Percentiles rank a stretch among this genome's conserved stretches.
These are phyloP conservation scores for Cudoniella acicularis DNA, from an alignment of 495 filamentous ascomycete genomes.

Conservation along the genomic window DNA sequence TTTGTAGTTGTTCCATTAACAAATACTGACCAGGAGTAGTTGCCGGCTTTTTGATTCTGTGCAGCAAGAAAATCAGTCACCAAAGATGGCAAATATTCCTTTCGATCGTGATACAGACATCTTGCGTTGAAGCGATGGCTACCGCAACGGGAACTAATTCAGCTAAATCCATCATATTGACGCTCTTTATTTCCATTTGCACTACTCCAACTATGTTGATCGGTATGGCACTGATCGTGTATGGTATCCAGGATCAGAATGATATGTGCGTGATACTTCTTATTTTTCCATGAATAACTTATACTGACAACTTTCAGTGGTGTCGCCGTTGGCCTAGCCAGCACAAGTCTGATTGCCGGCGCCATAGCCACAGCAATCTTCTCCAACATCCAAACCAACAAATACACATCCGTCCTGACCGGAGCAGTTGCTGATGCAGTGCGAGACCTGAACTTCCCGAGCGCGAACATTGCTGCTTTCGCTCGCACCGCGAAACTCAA, in stretches of 20 bases:
- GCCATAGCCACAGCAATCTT: constrained; percentile 33
- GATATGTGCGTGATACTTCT: background rate
- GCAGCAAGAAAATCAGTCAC: constrained; percentile 4
- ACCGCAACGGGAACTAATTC: background rate
- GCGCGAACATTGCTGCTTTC: background rate
- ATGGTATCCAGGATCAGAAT: background rate
- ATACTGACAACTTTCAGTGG: background rate
- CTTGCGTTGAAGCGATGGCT: constrained; percentile 11
- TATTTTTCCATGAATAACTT: background rate
- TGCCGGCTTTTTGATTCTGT: background rate
- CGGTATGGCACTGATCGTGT: background rate
- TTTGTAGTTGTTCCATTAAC: too few species aligned
- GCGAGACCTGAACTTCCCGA: background rate
- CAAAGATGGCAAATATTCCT: constrained; percentile 27
- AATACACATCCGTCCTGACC: background rate
- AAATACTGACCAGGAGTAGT: too few species aligned
- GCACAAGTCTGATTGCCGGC: constrained; percentile 8
- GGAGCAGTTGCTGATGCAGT: background rate
- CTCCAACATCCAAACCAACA: constrained; percentile 27
- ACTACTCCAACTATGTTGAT: background rate
- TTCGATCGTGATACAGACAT: constrained; percentile 22
- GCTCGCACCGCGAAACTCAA: background rate
- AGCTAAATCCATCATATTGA: background rate
- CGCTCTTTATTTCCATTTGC: background rate
- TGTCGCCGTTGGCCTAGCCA: constrained; percentile 10